A percentile compares a stretch with the other conserved stretches of the same genome.
phyloP scores from a whole-genome alignment of 192 early-diverging fungal genomes.

The Linnemannia schmuckeri region DNA sequence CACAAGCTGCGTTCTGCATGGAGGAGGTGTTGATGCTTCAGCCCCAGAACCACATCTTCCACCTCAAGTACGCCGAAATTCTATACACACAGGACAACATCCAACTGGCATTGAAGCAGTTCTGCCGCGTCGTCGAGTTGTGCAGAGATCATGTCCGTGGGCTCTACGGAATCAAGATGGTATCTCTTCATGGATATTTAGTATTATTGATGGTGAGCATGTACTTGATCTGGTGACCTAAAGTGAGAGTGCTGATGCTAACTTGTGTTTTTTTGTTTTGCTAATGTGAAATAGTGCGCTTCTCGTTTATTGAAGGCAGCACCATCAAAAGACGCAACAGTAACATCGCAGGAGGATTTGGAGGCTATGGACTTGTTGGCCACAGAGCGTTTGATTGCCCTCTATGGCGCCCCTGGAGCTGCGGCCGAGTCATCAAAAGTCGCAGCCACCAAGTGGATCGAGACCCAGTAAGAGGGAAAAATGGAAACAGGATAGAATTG shows the following conservation, averaged over 20 bases:
- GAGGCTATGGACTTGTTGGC: slow-evolving; percentile 51
- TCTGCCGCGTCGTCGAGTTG: slow-evolving; percentile 89
- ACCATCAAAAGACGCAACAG: slow-evolving; percentile 46
- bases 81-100: slow-evolving; percentile 78
- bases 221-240: background rate
- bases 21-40: slow-evolving; percentile 93
- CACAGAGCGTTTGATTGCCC: slow-evolving; percentile 44
- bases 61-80: slow-evolving; percentile 93
- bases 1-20: slow-evolving; percentile 90
- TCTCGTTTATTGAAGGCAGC: slow-evolving; percentile 40
- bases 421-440: slow-evolving; percentile 21
- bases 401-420: slow-evolving; percentile 31
- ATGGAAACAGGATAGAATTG: background rate
- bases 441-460: slow-evolving; percentile 50
- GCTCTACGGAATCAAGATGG: slow-evolving; percentile 89
- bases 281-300: slow-evolving; percentile 28
- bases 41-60: slow-evolving; percentile 88
- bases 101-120: slow-evolving; percentile 87
- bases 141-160: slow-evolving; percentile 88
- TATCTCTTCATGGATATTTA: slow-evolving; percentile 18
- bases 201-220: too few species aligned
- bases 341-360: slow-evolving; percentile 43
- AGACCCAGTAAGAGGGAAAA: slow-evolving; percentile 16
- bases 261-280: background rate
- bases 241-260: background rate